Evolutionary conservation across 2,329 filamentous ascomycete species (phyloP), one percentile per base, ranked within the genome.

Genomic region (Xylaria multiplex): DNA sequence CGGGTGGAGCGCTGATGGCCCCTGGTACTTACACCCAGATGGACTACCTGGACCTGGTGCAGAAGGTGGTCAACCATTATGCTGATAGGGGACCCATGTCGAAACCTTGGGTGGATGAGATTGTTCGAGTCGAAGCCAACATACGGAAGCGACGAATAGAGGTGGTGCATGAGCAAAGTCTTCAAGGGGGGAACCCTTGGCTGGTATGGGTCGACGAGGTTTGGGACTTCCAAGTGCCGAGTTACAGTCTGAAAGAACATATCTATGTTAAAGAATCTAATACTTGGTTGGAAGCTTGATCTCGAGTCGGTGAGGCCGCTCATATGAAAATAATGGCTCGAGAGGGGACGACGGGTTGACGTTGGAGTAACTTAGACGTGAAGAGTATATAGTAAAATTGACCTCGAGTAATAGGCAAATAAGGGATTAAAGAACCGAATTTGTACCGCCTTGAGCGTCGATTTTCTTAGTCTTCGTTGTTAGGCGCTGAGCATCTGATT

Each of bases 91-190:
- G 6, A 2, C 13, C 2, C 0, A 3, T 65, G 19, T 59, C 50
- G 13, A 61, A 13, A 27, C 55, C 62, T 6, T 69, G 67, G 67
- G 22, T 69, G 1, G 1, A 40, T 2, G 67, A 67, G 45, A 61
- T 69, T 32, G 7, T 45, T 8, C 65, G 65, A 3, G 46, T 65
- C 19, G 67, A 67, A n/a, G 6, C 2, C 1, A 24, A 19, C 0
- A 32, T 69, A 30, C 64, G 64, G 6, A 7, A 14, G 6, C 16
- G 30, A 11, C 42, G 64, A 14, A 11, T 1, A 27, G 14, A 43
- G 14, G 5, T 46, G 6, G 2, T 7, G 19, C 19, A 1, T 14
- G 2, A 54, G 43, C 22, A 6, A n/a, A 37, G 19, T 19, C 13
- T 54, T 5, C 8, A 11, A 6, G n/a, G 9, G 30, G 27, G n/a